A percentile compares a stretch with the other conserved stretches of the same genome.
Conservation (phyloP, 2,329 filamentous ascomycete genomes). For the Talaromyces islandicus region DNA sequence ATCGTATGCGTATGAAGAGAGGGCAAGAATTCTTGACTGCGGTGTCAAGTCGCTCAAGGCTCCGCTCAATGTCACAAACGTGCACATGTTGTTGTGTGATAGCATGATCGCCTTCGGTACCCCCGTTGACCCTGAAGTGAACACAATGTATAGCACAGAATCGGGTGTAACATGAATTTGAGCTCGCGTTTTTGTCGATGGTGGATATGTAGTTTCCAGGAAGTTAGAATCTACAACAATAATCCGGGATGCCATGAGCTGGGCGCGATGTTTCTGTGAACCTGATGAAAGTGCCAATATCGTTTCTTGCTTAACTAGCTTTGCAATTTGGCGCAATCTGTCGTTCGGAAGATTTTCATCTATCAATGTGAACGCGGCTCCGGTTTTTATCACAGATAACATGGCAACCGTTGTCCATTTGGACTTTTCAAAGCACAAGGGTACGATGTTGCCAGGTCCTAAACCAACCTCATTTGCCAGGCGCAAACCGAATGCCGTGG, state of each 20-base stretch:
- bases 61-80: constrained; percentile 44
- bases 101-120: constrained; percentile 54
- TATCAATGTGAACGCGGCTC: constrained; percentile 7
- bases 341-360: constrained; percentile 11
- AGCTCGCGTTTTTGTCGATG: too few relatives aligned
- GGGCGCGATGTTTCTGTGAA: neutral
- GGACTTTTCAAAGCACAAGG: constrained; percentile 16
- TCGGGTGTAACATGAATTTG: too few relatives aligned
- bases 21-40: constrained; percentile 54
- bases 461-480: neutral
- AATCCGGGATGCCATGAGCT: neutral
- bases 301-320: too few relatives aligned
- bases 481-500: constrained; percentile 24
- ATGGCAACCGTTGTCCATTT: constrained; percentile 12
- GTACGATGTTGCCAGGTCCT: constrained; percentile 14
- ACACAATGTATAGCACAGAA: constrained; percentile 43
- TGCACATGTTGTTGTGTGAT: constrained; percentile 53
- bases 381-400: constrained; percentile 12
- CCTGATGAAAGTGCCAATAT: neutral
- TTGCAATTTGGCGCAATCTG: too few relatives aligned
- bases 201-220: constrained; percentile 21
- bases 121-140: constrained; percentile 52
- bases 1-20: constrained; percentile 52
- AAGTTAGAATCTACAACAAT: neutral
- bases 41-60: constrained; percentile 43